Conservation (phyloP, 495 filamentous ascomycete species). For the Podospora fimiseda region DNA sequence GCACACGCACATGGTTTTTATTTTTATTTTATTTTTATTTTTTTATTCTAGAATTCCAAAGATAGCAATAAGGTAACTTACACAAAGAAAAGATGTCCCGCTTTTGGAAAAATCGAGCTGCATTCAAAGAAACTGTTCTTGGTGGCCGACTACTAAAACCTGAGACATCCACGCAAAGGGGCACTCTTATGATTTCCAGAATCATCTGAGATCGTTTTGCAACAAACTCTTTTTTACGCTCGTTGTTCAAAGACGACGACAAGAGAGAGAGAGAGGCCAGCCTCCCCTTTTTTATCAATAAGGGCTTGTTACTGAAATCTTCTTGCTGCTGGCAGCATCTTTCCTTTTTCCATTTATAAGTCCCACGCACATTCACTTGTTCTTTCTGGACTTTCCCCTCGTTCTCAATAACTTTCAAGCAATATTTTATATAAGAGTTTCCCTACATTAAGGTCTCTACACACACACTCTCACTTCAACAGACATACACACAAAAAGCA, state of each 20-base stretch:
- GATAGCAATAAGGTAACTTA: neutral
- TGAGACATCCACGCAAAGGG: neutral
- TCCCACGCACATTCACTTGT: neutral
- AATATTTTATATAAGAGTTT: neutral
- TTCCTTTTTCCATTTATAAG: neutral
- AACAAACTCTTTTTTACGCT: neutral
- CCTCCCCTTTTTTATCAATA: neutral
- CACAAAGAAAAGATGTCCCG: neutral
- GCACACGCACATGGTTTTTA: neutral
- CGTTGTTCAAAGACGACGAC: neutral
- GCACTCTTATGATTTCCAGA: neutral
- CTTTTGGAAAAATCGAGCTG: neutral
- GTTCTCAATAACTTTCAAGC: too few species aligned
- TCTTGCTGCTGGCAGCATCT: constrained; percentile 16
- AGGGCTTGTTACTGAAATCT: neutral
- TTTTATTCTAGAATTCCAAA: neutral
- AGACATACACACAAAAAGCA: neutral
- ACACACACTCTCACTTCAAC: neutral
- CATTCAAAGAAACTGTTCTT: neutral
- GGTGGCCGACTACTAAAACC: neutral
- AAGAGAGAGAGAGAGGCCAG: neutral
- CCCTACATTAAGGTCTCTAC: neutral
- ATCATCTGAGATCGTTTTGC: neutral
- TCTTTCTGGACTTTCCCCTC: neutral
- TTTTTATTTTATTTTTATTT: neutral